These are phyloP conservation scores for Dactylellina leptospora DNA, from an alignment of 2,329 filamentous ascomycete genomes.

Conservation along the genomic window DNA sequence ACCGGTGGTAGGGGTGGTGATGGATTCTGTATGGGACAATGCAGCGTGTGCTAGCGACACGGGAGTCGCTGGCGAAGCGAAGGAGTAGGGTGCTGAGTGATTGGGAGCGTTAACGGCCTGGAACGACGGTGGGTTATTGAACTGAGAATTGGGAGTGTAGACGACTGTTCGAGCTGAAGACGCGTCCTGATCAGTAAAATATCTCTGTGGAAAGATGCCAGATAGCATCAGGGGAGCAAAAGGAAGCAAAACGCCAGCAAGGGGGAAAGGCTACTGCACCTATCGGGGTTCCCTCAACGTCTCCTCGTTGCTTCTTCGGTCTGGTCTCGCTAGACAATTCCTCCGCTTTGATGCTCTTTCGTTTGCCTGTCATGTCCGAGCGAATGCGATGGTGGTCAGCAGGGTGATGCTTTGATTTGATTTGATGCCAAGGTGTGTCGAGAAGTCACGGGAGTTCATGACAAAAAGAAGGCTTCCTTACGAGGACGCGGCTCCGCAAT, in stretches of 20 bases:
- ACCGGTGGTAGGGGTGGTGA: slow-evolving; percentile 42
- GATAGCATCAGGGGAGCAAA: neutral
- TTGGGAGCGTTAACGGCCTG: slow-evolving; percentile 48
- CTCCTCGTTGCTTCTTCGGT: slow-evolving; percentile 43
- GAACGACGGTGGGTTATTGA: slow-evolving; percentile 43
- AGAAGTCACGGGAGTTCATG: slow-evolving; percentile 51
- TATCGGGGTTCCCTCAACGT: slow-evolving; percentile 39
- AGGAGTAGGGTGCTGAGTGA: slow-evolving; percentile 20
- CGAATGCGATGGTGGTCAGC: neutral
- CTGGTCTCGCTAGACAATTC: slow-evolving; percentile 33
- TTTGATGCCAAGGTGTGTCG: slow-evolving; percentile 26
- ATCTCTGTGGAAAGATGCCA: neutral
- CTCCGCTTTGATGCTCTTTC: slow-evolving; percentile 47
- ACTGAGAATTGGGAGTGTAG: slow-evolving; percentile 41
- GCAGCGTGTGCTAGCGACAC: slow-evolving; percentile 43
- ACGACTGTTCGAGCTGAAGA: slow-evolving; percentile 44
- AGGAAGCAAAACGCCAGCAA: neutral
- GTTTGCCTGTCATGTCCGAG: slow-evolving; percentile 40
- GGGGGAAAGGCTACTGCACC: slow-evolving; percentile 15
- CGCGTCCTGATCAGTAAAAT: slow-evolving; percentile 24
- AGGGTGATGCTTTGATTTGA: slow-evolving; percentile 13
- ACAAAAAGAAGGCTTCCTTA: slow-evolving; percentile 31
- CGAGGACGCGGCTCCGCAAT: slow-evolving; percentile 53
- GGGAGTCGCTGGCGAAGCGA: slow-evolving; percentile 42
- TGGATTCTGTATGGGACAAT: slow-evolving; percentile 37